Evolutionary conservation across 2,329 filamentous ascomycete genomes (phyloP).

Genomic region (Neopestalotiopsis sp.): DNA sequence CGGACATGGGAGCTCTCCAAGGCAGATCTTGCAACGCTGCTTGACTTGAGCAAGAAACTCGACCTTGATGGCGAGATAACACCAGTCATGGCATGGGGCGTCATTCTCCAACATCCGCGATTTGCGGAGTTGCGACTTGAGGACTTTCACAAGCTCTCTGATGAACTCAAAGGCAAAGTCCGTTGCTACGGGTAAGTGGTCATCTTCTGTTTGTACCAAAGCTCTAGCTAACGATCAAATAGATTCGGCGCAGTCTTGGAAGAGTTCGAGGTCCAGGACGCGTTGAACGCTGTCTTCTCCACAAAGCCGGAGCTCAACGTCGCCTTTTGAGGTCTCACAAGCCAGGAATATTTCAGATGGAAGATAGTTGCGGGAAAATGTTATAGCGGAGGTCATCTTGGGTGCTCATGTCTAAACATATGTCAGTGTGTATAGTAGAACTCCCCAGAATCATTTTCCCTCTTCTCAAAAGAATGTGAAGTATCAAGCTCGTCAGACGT

Average conservation of each 20-base stretch:
- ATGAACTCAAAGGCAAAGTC: slow-evolving; percentile 79
- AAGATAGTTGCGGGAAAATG: background rate
- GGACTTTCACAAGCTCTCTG: slow-evolving; percentile 75
- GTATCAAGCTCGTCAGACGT: too few species aligned
- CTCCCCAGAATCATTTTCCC: too few species aligned
- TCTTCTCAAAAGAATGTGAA: too few species aligned
- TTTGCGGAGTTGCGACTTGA: slow-evolving; percentile 68
- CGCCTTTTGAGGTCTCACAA: slow-evolving; percentile 20
- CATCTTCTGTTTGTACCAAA: too few species aligned
- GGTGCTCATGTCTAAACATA: background rate
- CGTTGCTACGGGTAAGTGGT: slow-evolving; percentile 83
- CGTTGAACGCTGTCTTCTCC: slow-evolving; percentile 73
- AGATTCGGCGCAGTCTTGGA: slow-evolving; percentile 71
- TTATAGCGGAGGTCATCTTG: background rate
- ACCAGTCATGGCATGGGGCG: slow-evolving; percentile 93
- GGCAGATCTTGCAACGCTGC: slow-evolving; percentile 77
- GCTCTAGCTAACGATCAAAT: background rate
- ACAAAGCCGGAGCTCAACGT: slow-evolving; percentile 52
- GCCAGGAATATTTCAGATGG: background rate
- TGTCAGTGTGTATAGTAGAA: too few species aligned
- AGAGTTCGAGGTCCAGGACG: slow-evolving; percentile 76
- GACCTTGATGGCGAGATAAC: slow-evolving; percentile 91
- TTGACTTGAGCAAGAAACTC: slow-evolving; percentile 83
- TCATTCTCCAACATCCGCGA: slow-evolving; percentile 75
- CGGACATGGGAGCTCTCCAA: slow-evolving; percentile 82